Conservation (phyloP, 2,329 filamentous ascomycete genomes). For the Penicillium verrucosum region DNA sequence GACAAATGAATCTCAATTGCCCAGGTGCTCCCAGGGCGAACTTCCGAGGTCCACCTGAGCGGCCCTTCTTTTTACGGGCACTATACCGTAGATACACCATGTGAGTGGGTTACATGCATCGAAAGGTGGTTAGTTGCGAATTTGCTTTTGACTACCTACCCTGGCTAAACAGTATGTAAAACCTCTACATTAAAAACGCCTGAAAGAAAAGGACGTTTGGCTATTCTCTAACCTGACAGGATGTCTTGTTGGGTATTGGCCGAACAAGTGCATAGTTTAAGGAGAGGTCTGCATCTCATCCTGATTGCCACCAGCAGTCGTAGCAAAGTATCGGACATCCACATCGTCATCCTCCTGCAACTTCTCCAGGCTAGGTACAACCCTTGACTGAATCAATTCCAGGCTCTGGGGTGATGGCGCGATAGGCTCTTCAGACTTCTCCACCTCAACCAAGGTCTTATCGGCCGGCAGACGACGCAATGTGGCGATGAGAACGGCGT, state of each 20-base stretch:
- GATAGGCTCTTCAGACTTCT: constrained; percentile 65
- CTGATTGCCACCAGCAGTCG: constrained; percentile 67
- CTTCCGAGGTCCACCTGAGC: not conserved
- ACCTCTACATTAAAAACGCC: constrained; percentile 39
- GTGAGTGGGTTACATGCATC: not conserved
- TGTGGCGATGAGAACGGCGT: constrained; percentile 83
- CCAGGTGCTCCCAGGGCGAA: not conserved
- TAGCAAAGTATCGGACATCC: constrained; percentile 96
- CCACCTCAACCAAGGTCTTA: constrained; percentile 78
- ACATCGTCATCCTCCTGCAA: constrained; percentile 96
- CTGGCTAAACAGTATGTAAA: constrained; percentile 26
- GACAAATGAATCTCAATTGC: constrained; percentile 17
- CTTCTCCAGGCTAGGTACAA: constrained; percentile 88
- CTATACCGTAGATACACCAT: not conserved
- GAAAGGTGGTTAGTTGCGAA: constrained; percentile 10
- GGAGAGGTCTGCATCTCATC: constrained; percentile 56
- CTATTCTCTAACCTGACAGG: constrained; percentile 39
- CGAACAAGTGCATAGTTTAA: constrained; percentile 17
- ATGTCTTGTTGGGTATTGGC: constrained; percentile 18
- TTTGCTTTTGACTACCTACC: constrained; percentile 20
- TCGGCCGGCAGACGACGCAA: constrained; percentile 85
- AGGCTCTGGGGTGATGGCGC: constrained; percentile 67
- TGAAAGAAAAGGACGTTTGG: constrained; percentile 34
- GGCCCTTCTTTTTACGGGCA: not conserved
- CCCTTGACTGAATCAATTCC: constrained; percentile 78